Conservation (phyloP, 108 stramenopile genomes). For the Schizochytrium sp. region DNA sequence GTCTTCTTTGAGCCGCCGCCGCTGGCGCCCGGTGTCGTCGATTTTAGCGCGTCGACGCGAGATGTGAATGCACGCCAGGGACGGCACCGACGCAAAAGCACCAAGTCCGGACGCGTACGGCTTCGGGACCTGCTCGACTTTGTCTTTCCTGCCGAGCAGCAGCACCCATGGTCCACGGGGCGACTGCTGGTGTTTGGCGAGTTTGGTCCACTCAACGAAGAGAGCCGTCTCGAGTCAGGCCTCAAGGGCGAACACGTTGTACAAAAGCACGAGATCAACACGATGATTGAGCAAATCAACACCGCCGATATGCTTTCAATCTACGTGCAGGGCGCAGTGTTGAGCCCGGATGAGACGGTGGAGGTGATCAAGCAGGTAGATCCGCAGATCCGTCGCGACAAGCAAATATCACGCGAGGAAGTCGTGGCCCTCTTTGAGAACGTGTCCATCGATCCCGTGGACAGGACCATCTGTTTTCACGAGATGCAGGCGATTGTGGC, state of each 20-base stretch:
- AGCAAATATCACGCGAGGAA: neutral
- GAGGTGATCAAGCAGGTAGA: neutral
- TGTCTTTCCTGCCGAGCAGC: neutral
- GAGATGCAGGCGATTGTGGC: neutral
- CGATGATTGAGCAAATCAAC: neutral
- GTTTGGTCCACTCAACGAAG: neutral
- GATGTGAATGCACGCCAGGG: neutral
- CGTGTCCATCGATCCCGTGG: neutral
- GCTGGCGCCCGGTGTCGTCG: neutral
- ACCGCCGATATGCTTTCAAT: neutral
- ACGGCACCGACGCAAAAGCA: neutral
- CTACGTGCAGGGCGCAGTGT: neutral
- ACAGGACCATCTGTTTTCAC: neutral
- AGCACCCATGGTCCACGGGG: neutral
- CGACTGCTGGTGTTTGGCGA: neutral
- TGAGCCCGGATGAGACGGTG: neutral
- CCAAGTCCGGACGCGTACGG: neutral
- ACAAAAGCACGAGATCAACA: conserved; percentile 5
- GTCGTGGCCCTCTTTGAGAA: neutral
- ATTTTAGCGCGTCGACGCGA: neutral
- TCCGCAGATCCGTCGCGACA: neutral
- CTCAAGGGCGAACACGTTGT: neutral
- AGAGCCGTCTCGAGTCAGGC: neutral
- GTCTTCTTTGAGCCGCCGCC: neutral
- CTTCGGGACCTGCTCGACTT: neutral